Percentiles rank a stretch among this genome's conserved stretches.
Evolutionary conservation across 805 yeast species (phyloP).

Genomic region (Candida krabiensis): DNA sequence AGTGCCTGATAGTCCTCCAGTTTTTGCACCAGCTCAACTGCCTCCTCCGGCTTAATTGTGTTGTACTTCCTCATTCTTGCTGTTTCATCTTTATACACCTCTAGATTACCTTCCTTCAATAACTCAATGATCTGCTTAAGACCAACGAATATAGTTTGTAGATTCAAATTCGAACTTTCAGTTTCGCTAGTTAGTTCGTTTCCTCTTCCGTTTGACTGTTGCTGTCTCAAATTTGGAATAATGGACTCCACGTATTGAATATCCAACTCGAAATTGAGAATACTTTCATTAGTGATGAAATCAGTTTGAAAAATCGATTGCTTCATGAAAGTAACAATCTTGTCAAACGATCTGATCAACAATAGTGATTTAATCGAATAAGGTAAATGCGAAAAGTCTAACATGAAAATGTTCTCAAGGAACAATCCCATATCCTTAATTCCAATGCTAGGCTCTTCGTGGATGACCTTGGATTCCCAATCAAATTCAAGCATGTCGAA

Average conservation of each 20-base stretch:
- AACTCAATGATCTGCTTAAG: slow-evolving; percentile 78
- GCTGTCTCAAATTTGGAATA: slow-evolving; percentile 38
- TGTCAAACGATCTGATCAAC: slow-evolving; percentile 85
- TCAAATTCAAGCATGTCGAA: slow-evolving; percentile 84
- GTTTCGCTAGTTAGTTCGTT: slow-evolving; percentile 16
- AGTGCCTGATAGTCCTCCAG: slow-evolving; percentile 35
- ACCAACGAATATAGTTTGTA: slow-evolving; percentile 74
- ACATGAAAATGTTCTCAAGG: slow-evolving; percentile 79
- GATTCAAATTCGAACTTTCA: slow-evolving; percentile 39
- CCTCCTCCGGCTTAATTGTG: slow-evolving; percentile 72
- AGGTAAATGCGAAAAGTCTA: slow-evolving; percentile 83
- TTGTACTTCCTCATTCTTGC: slow-evolving; percentile 66
- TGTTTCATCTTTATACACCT: slow-evolving; percentile 58
- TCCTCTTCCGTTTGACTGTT: slow-evolving; percentile 15
- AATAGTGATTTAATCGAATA: slow-evolving; percentile 72
- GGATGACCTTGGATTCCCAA: slow-evolving; percentile 60
- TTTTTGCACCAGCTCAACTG: slow-evolving; percentile 59
- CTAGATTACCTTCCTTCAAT: slow-evolving; percentile 61
- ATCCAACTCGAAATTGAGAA: slow-evolving; percentile 75
- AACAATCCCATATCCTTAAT: slow-evolving; percentile 84
- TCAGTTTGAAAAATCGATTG: slow-evolving; percentile 55
- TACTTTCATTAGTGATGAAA: slow-evolving; percentile 59
- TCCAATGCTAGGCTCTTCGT: slow-evolving; percentile 66
- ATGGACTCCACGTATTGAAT: slow-evolving; percentile 70
- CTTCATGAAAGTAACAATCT: slow-evolving; percentile 70